phyloP scores from a whole-genome alignment of 2,329 filamentous ascomycete genomes.

The Pseudofabraea citricarpa region DNA sequence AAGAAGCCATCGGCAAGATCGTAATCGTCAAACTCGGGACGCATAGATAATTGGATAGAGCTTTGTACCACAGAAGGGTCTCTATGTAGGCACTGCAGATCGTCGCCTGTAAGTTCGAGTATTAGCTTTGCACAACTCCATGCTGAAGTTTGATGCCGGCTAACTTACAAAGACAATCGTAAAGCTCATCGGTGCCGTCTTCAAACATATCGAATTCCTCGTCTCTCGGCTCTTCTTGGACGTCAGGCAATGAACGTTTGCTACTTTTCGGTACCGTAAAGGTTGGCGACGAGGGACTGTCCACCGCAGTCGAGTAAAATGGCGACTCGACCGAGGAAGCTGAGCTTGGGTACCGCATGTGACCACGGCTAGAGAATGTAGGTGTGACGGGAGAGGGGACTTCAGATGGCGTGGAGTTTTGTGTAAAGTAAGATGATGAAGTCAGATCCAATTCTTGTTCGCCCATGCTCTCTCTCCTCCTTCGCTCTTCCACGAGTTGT shows the following conservation, averaged over 20 bases:
- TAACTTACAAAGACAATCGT: conserved; percentile 71
- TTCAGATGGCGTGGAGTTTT: conserved; percentile 55
- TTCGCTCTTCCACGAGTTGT: conserved; percentile 46
- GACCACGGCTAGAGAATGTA: conserved; percentile 57
- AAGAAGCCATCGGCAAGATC: conserved; percentile 58
- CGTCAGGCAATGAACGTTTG: conserved; percentile 70
- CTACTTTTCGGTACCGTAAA: conserved; percentile 47
- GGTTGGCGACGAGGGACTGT: conserved; percentile 54
- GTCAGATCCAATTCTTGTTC: conserved; percentile 26
- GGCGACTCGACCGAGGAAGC: conserved; percentile 70
- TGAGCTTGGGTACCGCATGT: conserved; percentile 67
- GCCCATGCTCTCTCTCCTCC: conserved; percentile 33
- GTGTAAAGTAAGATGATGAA: conserved; percentile 22
- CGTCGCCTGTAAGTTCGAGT: conserved; percentile 46
- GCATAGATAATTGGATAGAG: conserved; percentile 32
- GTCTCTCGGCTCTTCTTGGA: conserved; percentile 76
- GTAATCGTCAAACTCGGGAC: conserved; percentile 50
- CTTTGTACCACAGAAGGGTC: conserved; percentile 29
- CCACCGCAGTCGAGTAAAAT: conserved; percentile 38
- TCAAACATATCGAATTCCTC: conserved; percentile 46
- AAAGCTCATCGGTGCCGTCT: conserved; percentile 46
- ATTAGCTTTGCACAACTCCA: conserved; percentile 14
- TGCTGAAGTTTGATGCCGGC: not conserved
- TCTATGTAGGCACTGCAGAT: conserved; percentile 52
- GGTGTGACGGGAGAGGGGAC: conserved; percentile 66